Evolutionary conservation across 768 basidiomycete species (phyloP), one percentile per base, ranked within the genome.

Genomic region (Rhizopogon rudus): DNA sequence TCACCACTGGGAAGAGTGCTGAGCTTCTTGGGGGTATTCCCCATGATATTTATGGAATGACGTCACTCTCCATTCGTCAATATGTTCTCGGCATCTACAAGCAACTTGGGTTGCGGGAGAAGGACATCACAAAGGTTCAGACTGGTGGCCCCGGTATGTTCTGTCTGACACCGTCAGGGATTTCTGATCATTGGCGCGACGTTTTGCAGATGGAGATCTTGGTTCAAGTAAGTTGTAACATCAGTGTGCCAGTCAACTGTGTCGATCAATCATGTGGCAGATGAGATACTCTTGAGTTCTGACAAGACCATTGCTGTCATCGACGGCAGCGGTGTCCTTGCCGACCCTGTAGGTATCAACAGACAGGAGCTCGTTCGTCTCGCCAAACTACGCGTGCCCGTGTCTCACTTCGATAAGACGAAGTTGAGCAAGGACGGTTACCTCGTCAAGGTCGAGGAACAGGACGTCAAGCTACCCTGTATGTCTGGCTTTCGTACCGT

Each of bases 301-400:
- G 96, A 99, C 77, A 97, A 95, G 81, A 98, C 96, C 5, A 74
- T 94, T 57, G 88, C 88, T n/a, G 75, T 99, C 64, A 96, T 98
- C 65, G 97, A 98, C 65, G 97, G 97, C 3, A 92, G 90, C 54
- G 97, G 97, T 64, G 95, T 98, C 53, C 80, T 96, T 29, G 88
- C 93, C 44, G 97, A 98, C 67, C 91, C 94, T 20, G 79, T 73
- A 33, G 97, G 97, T 14, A 72, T 99, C 52, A 83, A 97, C 70
- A 86, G 93, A 46, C 78, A 81, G 55, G 96, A 98, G 66, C 87
- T 99, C 59, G 67, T 91, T 49, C 86, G 96, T 43, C 82, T 99
- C 7, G 97, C 97, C 40, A 94, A 88, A 72, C 74, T 84, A 51
- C 87, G 97, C 53, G 76, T 86, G 44, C 90, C 93, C 10, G 86